Percentiles rank a stretch among this genome's conserved stretches.
Conservation (phyloP, 2,329 filamentous ascomycete species). For the Aureobasidium sp. region DNA sequence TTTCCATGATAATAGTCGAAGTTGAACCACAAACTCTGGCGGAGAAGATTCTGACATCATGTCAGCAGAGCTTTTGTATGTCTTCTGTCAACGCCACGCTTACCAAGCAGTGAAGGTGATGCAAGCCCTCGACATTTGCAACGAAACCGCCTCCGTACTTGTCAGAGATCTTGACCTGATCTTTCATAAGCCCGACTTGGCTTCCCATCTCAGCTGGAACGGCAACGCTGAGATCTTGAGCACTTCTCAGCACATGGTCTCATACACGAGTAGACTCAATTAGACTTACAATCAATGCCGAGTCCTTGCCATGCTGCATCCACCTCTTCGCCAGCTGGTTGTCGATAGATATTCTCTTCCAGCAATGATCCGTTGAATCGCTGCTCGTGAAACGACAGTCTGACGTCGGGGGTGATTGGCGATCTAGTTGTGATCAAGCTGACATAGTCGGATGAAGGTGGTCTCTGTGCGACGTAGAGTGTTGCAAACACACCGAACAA, state of each 20-base stretch:
- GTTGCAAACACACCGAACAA: too few species aligned
- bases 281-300: constrained; percentile 43
- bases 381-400: constrained; percentile 34
- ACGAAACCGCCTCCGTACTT: neutral
- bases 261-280: neutral
- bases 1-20: constrained; percentile 48
- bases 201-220: neutral
- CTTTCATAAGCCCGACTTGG: neutral
- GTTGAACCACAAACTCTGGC: constrained; percentile 52
- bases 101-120: neutral
- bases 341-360: constrained; percentile 46
- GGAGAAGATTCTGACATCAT: constrained; percentile 45
- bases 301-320: constrained; percentile 50
- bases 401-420: constrained; percentile 32
- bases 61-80: neutral
- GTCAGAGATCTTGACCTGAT: neutral
- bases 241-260: neutral
- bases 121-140: neutral
- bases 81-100: neutral
- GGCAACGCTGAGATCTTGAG: neutral
- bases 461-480: too few species aligned
- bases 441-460: too few species aligned
- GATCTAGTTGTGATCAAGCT: constrained; percentile 15
- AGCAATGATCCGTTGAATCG: constrained; percentile 51
- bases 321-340: constrained; percentile 42